These are phyloP conservation scores for Fusarium sp. DNA, from an alignment of 2,329 filamentous ascomycete genomes.

Conservation along the genomic window DNA sequence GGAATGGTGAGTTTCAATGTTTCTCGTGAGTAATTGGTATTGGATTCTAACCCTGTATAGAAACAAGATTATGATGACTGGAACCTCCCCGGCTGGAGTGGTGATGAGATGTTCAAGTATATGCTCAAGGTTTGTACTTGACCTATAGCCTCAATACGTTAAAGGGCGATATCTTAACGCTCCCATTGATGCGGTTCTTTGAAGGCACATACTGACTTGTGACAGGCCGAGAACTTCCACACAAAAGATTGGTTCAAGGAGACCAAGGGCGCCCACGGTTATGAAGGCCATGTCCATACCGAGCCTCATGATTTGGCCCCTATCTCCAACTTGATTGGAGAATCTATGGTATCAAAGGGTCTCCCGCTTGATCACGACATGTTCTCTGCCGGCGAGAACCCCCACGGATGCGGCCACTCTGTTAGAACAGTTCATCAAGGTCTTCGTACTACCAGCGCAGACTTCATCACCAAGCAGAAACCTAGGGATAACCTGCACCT, in stretches of 20 bases:
- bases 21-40: no score
- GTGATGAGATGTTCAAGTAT: constrained; percentile 66
- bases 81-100: constrained; percentile 65
- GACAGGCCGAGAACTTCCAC: constrained; percentile 67
- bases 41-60: neutral
- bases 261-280: constrained; percentile 60
- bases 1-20: constrained; percentile 47
- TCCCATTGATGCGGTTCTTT: neutral
- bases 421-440: constrained; percentile 65
- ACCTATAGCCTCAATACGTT: neutral
- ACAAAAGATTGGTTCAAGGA: constrained; percentile 67
- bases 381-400: constrained; percentile 63
- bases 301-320: constrained; percentile 70
- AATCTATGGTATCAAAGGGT: constrained; percentile 66
- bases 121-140: constrained; percentile 61
- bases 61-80: constrained; percentile 67
- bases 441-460: constrained; percentile 63
- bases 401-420: constrained; percentile 67
- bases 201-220: neutral
- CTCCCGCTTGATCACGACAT: constrained; percentile 68
- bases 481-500: constrained; percentile 59
- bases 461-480: constrained; percentile 59
- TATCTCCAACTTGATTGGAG: constrained; percentile 65
- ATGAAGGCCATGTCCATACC: constrained; percentile 63
- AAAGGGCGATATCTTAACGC: neutral